phyloP scores from a whole-genome alignment of 139 green algal species.

The Ettlia oleoabundans region DNA sequence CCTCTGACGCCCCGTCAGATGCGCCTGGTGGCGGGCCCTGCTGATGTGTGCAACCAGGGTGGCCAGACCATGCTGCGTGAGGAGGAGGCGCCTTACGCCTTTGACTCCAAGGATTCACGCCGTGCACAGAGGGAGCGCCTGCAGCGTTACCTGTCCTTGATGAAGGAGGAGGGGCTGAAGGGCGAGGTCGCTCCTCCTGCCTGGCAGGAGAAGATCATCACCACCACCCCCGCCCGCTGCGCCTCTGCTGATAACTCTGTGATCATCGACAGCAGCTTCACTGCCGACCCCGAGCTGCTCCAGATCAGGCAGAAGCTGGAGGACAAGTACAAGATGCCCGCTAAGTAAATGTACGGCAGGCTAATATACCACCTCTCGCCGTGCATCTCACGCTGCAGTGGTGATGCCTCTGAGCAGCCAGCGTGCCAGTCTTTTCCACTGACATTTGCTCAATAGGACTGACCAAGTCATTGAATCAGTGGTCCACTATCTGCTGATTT shows the following conservation, averaged over 20 bases:
- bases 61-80: constrained; percentile 36
- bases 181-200: not conserved
- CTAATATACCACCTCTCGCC: too few species aligned
- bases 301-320: not conserved
- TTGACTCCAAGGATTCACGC: constrained; percentile 9
- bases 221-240: not conserved
- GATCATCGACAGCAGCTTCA: constrained; percentile 18
- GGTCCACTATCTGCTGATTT: too few species aligned
- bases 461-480: too few species aligned
- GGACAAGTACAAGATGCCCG: constrained; percentile 1
- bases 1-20: constrained; percentile 15
- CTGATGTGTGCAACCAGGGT: constrained; percentile 29
- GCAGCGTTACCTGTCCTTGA: not conserved
- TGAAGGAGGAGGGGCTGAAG: not conserved
- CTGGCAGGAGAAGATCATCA: constrained; percentile 3
- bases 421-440: too few species aligned
- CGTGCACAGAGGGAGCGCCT: not conserved
- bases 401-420: too few species aligned
- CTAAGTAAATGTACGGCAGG: too few species aligned
- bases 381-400: too few species aligned
- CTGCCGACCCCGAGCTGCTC: not conserved
- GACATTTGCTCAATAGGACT: too few species aligned
- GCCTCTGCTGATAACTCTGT: constrained; percentile 16
- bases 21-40: not conserved
- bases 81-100: constrained; percentile 43